A percentile compares a stretch with the other conserved stretches of the same genome.
Evolutionary conservation across 441 rosid species (phyloP).

Genomic region (Flueggea neowawraea): DNA sequence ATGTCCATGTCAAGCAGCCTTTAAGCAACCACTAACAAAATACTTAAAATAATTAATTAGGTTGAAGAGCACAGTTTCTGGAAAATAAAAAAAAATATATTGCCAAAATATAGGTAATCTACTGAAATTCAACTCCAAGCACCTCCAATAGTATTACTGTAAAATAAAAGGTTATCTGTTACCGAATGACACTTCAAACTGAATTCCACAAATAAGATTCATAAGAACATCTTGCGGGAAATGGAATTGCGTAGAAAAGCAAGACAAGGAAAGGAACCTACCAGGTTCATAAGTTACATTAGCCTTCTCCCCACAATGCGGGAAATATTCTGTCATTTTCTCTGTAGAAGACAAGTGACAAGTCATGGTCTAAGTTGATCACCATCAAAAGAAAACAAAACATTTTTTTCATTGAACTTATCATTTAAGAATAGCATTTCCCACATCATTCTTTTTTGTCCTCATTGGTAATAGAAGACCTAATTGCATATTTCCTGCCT

Average conservation of each 20-base stretch:
- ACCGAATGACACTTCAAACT: not conserved
- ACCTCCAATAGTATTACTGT: not conserved
- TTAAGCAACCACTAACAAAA: not conserved
- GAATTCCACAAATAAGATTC: not conserved
- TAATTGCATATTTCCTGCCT: not conserved
- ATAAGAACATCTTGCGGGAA: slow-evolving; percentile 5
- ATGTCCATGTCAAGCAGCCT: not conserved
- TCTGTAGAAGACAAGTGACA: slow-evolving; percentile 39
- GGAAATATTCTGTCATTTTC: slow-evolving; percentile 51
- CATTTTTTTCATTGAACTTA: not conserved
- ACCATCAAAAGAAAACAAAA: not conserved
- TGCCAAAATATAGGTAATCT: too few relatives aligned
- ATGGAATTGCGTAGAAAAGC: slow-evolving; percentile 6
- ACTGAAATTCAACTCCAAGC: not conserved
- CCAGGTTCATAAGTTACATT: slow-evolving; percentile 40
- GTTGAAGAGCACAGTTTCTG: not conserved
- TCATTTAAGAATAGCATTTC: not conserved
- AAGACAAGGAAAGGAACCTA: slow-evolving; percentile 23
- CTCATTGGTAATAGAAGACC: not conserved
- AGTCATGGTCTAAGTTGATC: slow-evolving; percentile 2
- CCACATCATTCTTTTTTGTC: not conserved
- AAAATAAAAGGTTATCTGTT: slow-evolving; percentile 3
- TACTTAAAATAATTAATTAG: not conserved
- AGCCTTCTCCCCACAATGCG: slow-evolving; percentile 41
- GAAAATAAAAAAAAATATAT: too few relatives aligned